phyloP scores from a whole-genome alignment of 1,284 basidiomycete genomes.

The Thelephora terrestris region DNA sequence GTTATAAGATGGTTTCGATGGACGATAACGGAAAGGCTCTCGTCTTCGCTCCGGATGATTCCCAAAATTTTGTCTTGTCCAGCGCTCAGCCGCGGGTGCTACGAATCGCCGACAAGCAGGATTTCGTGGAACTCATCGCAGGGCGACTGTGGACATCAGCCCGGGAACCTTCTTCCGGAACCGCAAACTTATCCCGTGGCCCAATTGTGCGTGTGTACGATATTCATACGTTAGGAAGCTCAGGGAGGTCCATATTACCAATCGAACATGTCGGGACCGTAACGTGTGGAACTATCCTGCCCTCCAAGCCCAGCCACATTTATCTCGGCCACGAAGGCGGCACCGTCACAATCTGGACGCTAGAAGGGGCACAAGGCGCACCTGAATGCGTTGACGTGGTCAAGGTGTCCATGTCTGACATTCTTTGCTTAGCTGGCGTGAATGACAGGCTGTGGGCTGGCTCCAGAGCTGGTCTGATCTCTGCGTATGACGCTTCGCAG shows the following conservation, averaged over 20 bases:
- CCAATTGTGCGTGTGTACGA: slow-evolving; percentile 78
- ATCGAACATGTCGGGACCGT: slow-evolving; percentile 69
- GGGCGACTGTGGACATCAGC: slow-evolving; percentile 75
- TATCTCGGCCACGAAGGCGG: slow-evolving; percentile 96
- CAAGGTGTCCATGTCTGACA: slow-evolving; percentile 72
- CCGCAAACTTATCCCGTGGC: slow-evolving; percentile 34
- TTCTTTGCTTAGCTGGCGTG: slow-evolving; percentile 74
- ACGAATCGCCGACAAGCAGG: slow-evolving; percentile 72
- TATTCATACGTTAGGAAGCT: slow-evolving; percentile 42
- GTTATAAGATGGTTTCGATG: slow-evolving; percentile 60
- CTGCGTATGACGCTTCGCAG: slow-evolving; percentile 67
- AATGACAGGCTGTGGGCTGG: slow-evolving; percentile 81
- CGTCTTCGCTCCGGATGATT: slow-evolving; percentile 49
- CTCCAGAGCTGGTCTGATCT: slow-evolving; percentile 70
- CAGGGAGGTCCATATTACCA: slow-evolving; percentile 40
- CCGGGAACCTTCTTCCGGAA: slow-evolving; percentile 37
- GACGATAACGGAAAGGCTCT: slow-evolving; percentile 80
- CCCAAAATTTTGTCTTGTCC: slow-evolving; percentile 25
- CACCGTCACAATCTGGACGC: slow-evolving; percentile 72
- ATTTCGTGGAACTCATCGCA: slow-evolving; percentile 65
- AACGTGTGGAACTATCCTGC: slow-evolving; percentile 71
- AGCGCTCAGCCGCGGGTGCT: slow-evolving; percentile 49
- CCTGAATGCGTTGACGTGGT: slow-evolving; percentile 59
- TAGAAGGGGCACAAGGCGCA: slow-evolving; percentile 36
- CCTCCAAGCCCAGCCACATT: slow-evolving; percentile 53